These are phyloP conservation scores for Alternaria infectoria DNA, from an alignment of 2,329 filamentous ascomycete genomes.

Conservation along the genomic window DNA sequence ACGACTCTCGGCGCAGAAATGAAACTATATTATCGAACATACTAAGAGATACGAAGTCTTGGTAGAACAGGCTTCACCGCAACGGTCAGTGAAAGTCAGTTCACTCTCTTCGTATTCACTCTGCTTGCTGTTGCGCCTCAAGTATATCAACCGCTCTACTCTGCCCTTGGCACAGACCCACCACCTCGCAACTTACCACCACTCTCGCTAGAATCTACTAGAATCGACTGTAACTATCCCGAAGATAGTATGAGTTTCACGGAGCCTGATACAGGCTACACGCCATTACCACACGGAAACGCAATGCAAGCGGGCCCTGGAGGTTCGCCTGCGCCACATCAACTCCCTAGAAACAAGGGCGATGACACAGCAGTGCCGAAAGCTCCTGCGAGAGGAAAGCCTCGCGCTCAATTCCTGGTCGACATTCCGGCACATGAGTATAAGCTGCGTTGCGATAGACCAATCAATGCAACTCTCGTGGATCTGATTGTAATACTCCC, in stretches of 20 bases:
- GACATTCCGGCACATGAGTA: conserved; percentile 17
- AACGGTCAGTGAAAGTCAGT: background rate
- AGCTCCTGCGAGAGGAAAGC: background rate
- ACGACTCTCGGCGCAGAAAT: background rate
- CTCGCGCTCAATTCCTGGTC: conserved; percentile 1
- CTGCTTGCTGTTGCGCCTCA: background rate
- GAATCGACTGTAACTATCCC: background rate
- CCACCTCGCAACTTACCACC: background rate
- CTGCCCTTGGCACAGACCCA: background rate
- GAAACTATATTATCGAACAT: background rate
- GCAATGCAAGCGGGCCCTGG: background rate
- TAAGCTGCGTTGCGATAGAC: background rate
- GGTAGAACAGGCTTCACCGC: background rate
- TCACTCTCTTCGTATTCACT: background rate
- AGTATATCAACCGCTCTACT: background rate
- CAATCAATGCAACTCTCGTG: conserved; percentile 23
- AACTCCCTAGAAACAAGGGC: background rate
- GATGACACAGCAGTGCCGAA: background rate
- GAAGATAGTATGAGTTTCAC: background rate
- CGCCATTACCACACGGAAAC: background rate
- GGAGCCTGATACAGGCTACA: background rate
- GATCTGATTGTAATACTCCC: conserved; percentile 25
- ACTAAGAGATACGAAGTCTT: background rate
- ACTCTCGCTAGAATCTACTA: background rate
- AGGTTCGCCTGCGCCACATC: background rate